phyloP scores from a whole-genome alignment of 2,329 filamentous ascomycete species.

The Podosphaera xanthii region DNA sequence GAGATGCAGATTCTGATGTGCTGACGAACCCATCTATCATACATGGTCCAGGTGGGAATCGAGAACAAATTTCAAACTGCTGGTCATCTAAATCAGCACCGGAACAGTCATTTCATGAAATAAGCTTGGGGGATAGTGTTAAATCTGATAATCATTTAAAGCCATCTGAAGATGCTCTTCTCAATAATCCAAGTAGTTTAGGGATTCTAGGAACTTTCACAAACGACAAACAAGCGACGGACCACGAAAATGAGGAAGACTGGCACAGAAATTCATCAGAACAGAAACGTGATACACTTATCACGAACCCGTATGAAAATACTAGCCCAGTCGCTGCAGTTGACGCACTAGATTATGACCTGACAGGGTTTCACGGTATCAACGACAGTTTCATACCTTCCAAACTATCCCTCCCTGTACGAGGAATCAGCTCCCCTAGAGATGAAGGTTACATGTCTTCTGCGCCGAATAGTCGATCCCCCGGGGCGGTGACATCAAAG shows the following conservation, averaged over 20 bases:
- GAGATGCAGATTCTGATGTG: slow-evolving; percentile 35
- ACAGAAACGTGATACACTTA: slow-evolving; percentile 39
- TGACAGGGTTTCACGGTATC: slow-evolving; percentile 17
- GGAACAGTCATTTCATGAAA: slow-evolving; percentile 10
- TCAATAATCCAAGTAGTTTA: slow-evolving; percentile 28
- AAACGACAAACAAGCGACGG: slow-evolving; percentile 21
- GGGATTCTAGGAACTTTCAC: slow-evolving; percentile 20
- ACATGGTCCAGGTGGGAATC: slow-evolving; percentile 40
- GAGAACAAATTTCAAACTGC: slow-evolving; percentile 18
- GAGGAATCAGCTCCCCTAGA: slow-evolving; percentile 35
- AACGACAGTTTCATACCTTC: slow-evolving; percentile 20
- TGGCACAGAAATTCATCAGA: slow-evolving; percentile 40
- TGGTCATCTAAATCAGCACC: slow-evolving; percentile 35
- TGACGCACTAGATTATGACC: slow-evolving; percentile 19
- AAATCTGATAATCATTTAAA: slow-evolving; percentile 12
- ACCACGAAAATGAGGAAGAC: slow-evolving; percentile 35
- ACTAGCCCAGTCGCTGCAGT: slow-evolving; percentile 33
- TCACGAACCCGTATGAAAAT: slow-evolving; percentile 45
- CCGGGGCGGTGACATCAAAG: slow-evolving; percentile 24
- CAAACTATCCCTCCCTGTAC: slow-evolving; percentile 18
- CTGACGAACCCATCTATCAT: slow-evolving; percentile 72
- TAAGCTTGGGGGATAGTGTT: slow-evolving; percentile 2
- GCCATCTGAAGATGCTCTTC: slow-evolving; percentile 16
- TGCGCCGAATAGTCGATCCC: slow-evolving; percentile 29
- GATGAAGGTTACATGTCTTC: slow-evolving; percentile 89